phyloP scores from a whole-genome alignment of 208 protist species.

The Crithidia bombi region DNA sequence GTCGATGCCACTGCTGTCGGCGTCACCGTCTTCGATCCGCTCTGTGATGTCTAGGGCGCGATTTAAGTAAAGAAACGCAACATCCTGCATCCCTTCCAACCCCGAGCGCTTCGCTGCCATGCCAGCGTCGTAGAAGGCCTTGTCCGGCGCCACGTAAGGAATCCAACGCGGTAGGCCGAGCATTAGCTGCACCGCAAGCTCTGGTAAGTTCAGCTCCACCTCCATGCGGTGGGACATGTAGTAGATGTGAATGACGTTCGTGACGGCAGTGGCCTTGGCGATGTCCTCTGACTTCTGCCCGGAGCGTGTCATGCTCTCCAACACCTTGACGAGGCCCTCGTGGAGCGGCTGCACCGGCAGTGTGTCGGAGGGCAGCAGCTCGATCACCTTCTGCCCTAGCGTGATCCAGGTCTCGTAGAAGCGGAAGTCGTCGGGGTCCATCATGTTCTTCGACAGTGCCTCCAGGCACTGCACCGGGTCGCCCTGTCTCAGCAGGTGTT shows the following conservation, averaged over 20 bases:
- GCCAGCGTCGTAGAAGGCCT: constrained; percentile 97
- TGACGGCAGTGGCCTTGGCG: constrained; percentile 62
- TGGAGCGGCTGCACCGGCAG: constrained; percentile 60
- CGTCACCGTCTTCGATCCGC: constrained; percentile 91
- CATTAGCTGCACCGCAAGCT: constrained; percentile 87
- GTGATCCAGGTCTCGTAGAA: constrained; percentile 89
- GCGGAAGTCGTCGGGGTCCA: constrained; percentile 89
- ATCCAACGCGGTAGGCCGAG: constrained; percentile 93
- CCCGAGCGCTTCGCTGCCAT: constrained; percentile 81
- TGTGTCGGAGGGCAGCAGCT: constrained; percentile 44
- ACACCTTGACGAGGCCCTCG: constrained; percentile 61
- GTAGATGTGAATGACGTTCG: constrained; percentile 87
- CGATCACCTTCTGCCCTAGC: constrained; percentile 59
- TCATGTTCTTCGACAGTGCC: constrained; percentile 57
- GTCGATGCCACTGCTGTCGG: constrained; percentile 78
- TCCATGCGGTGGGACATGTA: constrained; percentile 67
- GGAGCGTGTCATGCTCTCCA: constrained; percentile 73
- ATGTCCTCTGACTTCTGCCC: constrained; percentile 88
- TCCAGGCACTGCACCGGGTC: constrained; percentile 62
- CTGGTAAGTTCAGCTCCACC: constrained; percentile 61
- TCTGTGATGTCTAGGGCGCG: constrained; percentile 95
- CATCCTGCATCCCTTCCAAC: constrained; percentile 54
- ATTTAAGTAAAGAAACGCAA: constrained; percentile 96
- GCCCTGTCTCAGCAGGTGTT: constrained; percentile 69
- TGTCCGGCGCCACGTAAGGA: constrained; percentile 91